These are phyloP conservation scores for Furcasterigmium sp. DNA, from an alignment of 2,329 filamentous ascomycete species.

Conservation along the genomic window DNA sequence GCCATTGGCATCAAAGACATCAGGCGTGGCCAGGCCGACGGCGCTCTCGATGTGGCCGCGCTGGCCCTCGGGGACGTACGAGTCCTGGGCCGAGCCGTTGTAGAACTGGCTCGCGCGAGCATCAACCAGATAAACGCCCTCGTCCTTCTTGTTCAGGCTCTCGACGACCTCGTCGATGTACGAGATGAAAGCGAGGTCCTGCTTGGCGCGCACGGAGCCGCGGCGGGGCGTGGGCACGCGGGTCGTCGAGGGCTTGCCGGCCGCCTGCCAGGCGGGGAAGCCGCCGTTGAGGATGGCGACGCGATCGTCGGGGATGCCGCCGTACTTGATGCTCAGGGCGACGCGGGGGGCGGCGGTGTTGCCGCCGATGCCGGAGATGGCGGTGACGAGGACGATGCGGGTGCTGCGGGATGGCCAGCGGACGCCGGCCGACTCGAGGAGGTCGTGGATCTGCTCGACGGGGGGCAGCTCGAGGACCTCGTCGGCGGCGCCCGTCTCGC, in stretches of 20 bases:
- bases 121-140: conserved; percentile 2
- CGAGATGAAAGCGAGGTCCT: conserved; percentile 4
- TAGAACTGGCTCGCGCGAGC: conserved; percentile 2
- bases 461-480: conserved; percentile 4
- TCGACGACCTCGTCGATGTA: conserved; percentile 4
- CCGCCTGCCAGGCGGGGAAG: conserved; percentile 2
- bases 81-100: neutral
- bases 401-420: neutral
- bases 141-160: conserved; percentile 1
- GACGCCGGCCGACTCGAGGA: conserved; percentile 2
- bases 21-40: neutral
- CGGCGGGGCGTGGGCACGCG: neutral
- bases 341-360: conserved; percentile 2
- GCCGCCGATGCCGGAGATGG: neutral
- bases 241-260: conserved; percentile 1
- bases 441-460: neutral
- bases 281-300: conserved; percentile 4
- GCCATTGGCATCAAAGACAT: conserved; percentile 3
- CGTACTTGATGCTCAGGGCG: conserved; percentile 6
- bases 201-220: neutral
- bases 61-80: neutral
- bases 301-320: conserved; percentile 2
- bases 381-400: conserved; percentile 3
- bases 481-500: neutral
- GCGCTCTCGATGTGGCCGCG: conserved; percentile 4